Base-by-base conservation (phyloP, 2,329 filamentous ascomycete species). In the Colletotrichum lupini region DNA sequence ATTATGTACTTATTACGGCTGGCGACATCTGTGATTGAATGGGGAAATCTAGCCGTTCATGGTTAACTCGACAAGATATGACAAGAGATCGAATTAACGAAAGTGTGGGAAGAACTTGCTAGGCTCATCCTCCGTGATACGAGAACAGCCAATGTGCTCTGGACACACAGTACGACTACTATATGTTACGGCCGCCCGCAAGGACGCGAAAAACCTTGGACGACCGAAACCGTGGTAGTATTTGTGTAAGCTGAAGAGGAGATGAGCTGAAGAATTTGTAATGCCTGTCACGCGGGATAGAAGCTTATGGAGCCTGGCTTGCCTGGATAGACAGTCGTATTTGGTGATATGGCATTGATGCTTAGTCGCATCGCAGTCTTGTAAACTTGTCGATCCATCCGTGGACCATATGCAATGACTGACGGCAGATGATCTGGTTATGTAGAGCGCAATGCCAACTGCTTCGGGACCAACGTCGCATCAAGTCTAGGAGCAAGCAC, bases 141-240 rank as follows among this genome's bases (percentile, higher is more conserved):
- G 12, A 5, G 42, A 62, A 42, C n/a, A 16, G 24, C n/a, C 12
- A 35, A 49, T 37, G 28, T 53, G 61, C 22, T 55, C 30, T 55
- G n/a, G n/a, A 55, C 19, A 65, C 62, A 65, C 62, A 24, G 11
- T 30, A 14, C 19, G 42, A 42, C 37, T 53, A 26, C 26, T 63
- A 35, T 5, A 19, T 28, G 30, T 68, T 60, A 64, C 58, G n/a
- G 32, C 58, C 30, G 46, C 53, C 63, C 32, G 69, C 37, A 63
- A 68, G 68, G 57, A 30, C 57, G 57, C 57, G 68, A 26, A 26
- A 7, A 52, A 24, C 30, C 57, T 57, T 55, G 49, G 28, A 28
- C 26, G 46, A 62, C 35, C 42, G n/a, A 24, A 58, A 14, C 16
- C 24, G 24, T 49, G 28, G 42, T 24, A 19, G 32, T n/a, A 11